Evolutionary conservation across 2,329 filamentous ascomycete species (phyloP), one percentile per base, ranked within the genome.

Genomic region (Fusarium palustre): DNA sequence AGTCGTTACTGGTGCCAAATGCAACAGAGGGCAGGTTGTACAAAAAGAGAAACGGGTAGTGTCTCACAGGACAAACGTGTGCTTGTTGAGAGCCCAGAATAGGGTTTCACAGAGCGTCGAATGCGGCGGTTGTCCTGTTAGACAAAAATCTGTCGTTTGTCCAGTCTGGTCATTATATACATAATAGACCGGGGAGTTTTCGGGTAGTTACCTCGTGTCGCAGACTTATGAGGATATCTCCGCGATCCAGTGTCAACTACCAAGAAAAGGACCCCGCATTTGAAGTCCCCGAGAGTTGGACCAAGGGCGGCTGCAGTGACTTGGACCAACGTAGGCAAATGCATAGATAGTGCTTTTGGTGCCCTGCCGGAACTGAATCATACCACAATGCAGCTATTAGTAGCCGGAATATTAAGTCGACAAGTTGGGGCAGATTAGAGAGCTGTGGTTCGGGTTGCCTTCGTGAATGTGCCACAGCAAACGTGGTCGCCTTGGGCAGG

Each of bases 121-220:
- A 55, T 53, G 43, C 20, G 45, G 55, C 48, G 49, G 33, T 18
- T 64, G 18, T 24, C 16, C n/a, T 36, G 52, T 52, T 31, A 31
- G 45, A 65, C 64, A 62, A 46, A 42, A 43, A 41, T 52, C 46
- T 38, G 39, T 47, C 15, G 41, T 28, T 48, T 46, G 30, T 34
- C 20, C 55, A 47, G 42, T 28, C 46, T 16, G 18, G 30, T 20
- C 42, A 43, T 55, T 54, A 67, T 75, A 73, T 74, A 73, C 47
- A 57, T 46, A 47, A 58, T 16, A 38, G 41, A 50, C 62, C 77
- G 78, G 78, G 74, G 72, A 79, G 74, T 76, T 79, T 69, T 79
- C 77, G 76, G 76, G 63, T 48, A 74, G 59, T 66, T 74, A 57
- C 46, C 41, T 56, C 22, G 43, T 47, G 33, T 64, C 48, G 59